Evolutionary conservation across 2,329 filamentous ascomycete genomes (phyloP), one percentile per base, ranked within the genome.

Genomic region (Fusarium abutilonis): DNA sequence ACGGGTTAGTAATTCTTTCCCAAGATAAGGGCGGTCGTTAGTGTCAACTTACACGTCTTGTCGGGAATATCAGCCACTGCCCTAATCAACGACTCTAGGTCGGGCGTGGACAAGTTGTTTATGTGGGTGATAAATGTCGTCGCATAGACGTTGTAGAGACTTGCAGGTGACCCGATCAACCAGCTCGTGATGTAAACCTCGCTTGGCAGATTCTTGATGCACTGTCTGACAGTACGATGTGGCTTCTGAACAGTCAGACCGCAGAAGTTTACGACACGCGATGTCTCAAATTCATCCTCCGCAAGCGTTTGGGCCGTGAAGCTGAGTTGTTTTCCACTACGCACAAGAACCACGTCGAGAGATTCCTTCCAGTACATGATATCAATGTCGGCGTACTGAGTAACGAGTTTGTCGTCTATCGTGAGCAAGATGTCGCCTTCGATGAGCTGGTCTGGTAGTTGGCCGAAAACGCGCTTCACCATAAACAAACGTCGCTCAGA

Each of bases 81-180:
- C n/a, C 82, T 80, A 53, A 98, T 80, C 75, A 99, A 97, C 1
- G 86, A 78, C 66, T 91, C 86, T 3, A 99, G 82, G 68, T 97
- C 89, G 1, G 89, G 90, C 0, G 95, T 98, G 13, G 90, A 82
- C 52, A 90, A 85, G 50, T 92, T 93, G 73, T 99, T 98, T 67
- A 99, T 93, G 56, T 95, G 92, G 0, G 94, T 96, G 74, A 99
- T 91, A 77, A 99, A 99, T 75, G 98, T 98, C 9, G 95, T 99
- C 1, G 94, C 93, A 4, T 94, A 92, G 14, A 99, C 85, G 10
- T 92, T 92, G 72, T 97, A 97, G 73, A 93, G 90, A 71, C 93
- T 95, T 0, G 92, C 85, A 0, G 92, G 92, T 2, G 90, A 93
- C 21, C 92, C 92, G 39, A 91, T 84, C 47, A 89, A 90, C 63